Evolutionary conservation across 2,329 filamentous ascomycete genomes (phyloP).

Genomic region (Pestalotiopsis sp.): DNA sequence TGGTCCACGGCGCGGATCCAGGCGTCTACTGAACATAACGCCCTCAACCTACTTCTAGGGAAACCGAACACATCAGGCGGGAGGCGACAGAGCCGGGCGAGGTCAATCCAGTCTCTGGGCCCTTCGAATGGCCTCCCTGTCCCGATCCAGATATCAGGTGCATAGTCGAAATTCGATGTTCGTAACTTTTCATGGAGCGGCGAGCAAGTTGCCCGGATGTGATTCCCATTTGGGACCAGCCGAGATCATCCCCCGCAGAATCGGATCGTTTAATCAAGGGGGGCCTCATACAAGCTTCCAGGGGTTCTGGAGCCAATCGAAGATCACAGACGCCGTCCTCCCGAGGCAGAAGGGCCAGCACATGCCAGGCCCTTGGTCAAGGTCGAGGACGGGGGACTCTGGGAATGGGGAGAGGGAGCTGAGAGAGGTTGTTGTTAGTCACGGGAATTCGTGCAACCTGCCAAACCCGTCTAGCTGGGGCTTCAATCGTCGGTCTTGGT

Average conservation of each 20-base stretch:
- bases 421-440: not conserved
- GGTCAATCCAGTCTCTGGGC: not conserved
- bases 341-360: constrained; percentile 12
- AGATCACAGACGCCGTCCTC: not conserved
- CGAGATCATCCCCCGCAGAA: constrained; percentile 13
- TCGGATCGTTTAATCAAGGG: not conserved
- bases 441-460: constrained; percentile 3
- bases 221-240: constrained; percentile 36
- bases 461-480: not conserved
- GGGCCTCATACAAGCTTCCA: not conserved
- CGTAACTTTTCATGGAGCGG: not conserved
- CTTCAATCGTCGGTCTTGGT: not conserved
- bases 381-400: not conserved
- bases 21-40: too few relatives aligned
- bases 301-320: constrained; percentile 1
- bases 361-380: not conserved
- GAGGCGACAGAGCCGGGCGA: not conserved
- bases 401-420: not conserved
- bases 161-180: constrained; percentile 13
- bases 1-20: too few relatives aligned
- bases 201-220: constrained; percentile 3
- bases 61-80: too few relatives aligned
- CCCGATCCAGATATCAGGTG: not conserved
- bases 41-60: too few relatives aligned
- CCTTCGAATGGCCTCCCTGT: not conserved